Base-by-base conservation (phyloP, 306 rosid genomes). In the Pterocarpus macrocarpus region DNA sequence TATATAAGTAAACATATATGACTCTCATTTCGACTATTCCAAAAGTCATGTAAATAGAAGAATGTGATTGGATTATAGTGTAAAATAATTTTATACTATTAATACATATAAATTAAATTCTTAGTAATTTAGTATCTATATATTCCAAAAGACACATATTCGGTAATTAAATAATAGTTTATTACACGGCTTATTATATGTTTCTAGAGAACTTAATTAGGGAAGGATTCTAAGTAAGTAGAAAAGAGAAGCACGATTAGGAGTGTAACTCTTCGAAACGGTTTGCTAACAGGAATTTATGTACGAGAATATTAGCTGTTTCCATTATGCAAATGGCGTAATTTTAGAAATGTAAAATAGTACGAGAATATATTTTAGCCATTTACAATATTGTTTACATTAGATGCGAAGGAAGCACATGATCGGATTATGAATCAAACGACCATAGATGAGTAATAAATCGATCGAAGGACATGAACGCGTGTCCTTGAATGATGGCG, bases 401-500 rank as follows among this genome's bases (percentile, higher is more conserved):
- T 17, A 52, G 53, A 47, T 11, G 53, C 17, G 53, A 30, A 56
- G 10, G 30, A 79, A 35, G 55, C 78, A 80, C 28, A 50, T 61
- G 83, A 71, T 71, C 9, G 64, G 71, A 28, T 59, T 39, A 61
- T 45, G 69, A 62, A 35, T 61, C 13, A 59, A 61, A 10, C 22
- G 69, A 10, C 58, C 61, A 16, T 12, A 68, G 0, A 33, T 16
- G 10, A 35, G 32, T 57, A 41, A 79, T 28, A 69, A 79, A 69
- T 69, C 43, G 44, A 59, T 66, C 59, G 47, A 73, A 73, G 34
- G 43, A 52, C 3, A 58, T 9, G 5, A 69, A 76, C 13, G 36
- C 75, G 53, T 73, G 84, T 81, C 88, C 1, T 22, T 4, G 39
- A 63, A 45, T 77, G 64, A 12, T 52, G 43, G 28, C n/a, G 59